These are phyloP conservation scores for Noccaea caerulescens DNA, from an alignment of 345 rosid genomes.

Conservation along the genomic window DNA sequence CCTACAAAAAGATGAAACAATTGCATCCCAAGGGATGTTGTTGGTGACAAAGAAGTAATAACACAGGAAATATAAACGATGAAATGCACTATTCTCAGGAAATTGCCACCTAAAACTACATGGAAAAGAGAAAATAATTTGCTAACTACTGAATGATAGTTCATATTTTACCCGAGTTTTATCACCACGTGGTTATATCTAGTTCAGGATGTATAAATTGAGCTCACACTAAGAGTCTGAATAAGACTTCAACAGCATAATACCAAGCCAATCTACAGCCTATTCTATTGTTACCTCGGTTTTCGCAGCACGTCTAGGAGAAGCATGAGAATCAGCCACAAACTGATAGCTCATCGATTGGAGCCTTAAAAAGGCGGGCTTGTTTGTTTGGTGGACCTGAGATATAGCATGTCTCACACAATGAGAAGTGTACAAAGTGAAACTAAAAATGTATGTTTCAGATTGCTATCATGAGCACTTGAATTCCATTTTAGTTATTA, in stretches of 20 bases:
- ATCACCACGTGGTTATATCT: background rate
- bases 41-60: background rate
- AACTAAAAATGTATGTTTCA: background rate
- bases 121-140: constrained; percentile 4
- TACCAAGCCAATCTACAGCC: constrained; percentile 1
- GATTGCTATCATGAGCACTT: background rate
- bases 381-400: constrained; percentile 31
- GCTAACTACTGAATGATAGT: background rate
- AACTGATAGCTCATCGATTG: constrained; percentile 39
- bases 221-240: background rate
- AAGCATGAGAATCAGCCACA: constrained; percentile 35
- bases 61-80: background rate
- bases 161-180: too few relatives aligned
- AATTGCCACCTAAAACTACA: constrained; percentile 4
- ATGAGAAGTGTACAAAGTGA: constrained; percentile 4
- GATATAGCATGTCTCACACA: constrained; percentile 19
- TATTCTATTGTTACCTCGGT: constrained; percentile 36
- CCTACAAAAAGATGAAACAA: constrained; percentile 31
- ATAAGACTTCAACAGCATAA: background rate
- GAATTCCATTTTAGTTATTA: background rate
- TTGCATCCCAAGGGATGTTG: constrained; percentile 3
- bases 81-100: constrained; percentile 15
- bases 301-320: constrained; percentile 21
- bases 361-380: constrained; percentile 28
- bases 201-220: background rate